Evolutionary conservation across 345 rosid species (phyloP).

Genomic region (Hirschfeldia incana): DNA sequence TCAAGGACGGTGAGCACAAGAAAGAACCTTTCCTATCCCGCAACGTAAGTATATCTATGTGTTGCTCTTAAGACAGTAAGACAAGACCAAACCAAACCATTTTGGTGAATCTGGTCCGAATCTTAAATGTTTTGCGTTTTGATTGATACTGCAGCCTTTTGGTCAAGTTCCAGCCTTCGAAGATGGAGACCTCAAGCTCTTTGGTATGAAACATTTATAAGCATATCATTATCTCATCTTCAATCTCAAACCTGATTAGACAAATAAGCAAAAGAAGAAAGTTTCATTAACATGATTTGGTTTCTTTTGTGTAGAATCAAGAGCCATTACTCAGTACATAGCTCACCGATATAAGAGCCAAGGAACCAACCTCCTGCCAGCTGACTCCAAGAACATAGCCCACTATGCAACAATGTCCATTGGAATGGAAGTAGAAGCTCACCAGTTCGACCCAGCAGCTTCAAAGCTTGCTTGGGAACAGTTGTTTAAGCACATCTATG

Average conservation of each 20-base stretch:
- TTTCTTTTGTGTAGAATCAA: conserved; percentile 56
- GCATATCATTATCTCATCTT: neutral
- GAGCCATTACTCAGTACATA: conserved; percentile 73
- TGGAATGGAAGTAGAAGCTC: conserved; percentile 75
- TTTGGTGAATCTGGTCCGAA: neutral
- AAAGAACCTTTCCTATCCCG: conserved; percentile 40
- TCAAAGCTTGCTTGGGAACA: conserved; percentile 63
- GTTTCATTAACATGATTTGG: neutral
- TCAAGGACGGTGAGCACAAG: conserved; percentile 37
- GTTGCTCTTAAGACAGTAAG: neutral
- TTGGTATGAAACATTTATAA: conserved; percentile 47
- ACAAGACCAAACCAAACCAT: neutral
- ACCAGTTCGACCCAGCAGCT: conserved; percentile 59
- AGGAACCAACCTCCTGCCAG: conserved; percentile 57
- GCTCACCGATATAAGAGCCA: conserved; percentile 47
- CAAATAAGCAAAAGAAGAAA: neutral
- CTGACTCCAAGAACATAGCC: conserved; percentile 36
- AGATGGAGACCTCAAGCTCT: conserved; percentile 70
- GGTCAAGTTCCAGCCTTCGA: conserved; percentile 78
- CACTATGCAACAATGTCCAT: conserved; percentile 34
- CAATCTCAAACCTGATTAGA: too few species aligned
- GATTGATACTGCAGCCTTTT: conserved; percentile 61
- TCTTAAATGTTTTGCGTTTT: conserved; percentile 18
- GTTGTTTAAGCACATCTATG: conserved; percentile 47
- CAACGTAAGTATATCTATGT: conserved; percentile 29